phyloP scores from a whole-genome alignment of 306 rosid species.

The Castanea sativa region DNA sequence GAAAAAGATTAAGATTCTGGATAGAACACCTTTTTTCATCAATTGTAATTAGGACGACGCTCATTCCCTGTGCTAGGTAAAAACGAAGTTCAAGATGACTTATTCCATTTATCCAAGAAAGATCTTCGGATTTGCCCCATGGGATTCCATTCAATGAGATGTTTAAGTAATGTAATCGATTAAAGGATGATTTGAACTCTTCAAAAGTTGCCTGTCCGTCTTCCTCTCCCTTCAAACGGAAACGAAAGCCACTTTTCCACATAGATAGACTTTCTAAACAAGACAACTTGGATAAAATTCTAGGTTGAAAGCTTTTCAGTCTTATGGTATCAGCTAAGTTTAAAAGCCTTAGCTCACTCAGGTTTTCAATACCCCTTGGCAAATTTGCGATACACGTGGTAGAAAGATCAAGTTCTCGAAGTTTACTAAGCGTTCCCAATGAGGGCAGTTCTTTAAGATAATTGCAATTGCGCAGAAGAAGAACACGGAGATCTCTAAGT shows the following conservation, averaged over 20 bases:
- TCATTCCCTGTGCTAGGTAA: background rate
- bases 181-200: conserved; percentile 8
- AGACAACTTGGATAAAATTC: conserved; percentile 8
- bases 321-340: background rate
- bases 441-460: background rate
- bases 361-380: conserved; percentile 5
- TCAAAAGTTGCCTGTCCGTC: conserved; percentile 5
- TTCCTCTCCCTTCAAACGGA: background rate
- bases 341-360: conserved; percentile 2
- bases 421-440: background rate
- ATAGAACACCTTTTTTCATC: conserved; percentile 11
- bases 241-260: background rate
- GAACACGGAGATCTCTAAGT: conserved; percentile 12
- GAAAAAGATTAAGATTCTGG: background rate
- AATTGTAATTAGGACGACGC: no score
- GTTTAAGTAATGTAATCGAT: background rate
- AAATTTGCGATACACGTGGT: background rate
- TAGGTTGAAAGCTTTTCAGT: background rate
- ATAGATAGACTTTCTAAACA: conserved; percentile 15
- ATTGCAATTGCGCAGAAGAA: background rate
- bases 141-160: conserved; percentile 12
- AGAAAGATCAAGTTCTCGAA: conserved; percentile 15
- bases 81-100: background rate
- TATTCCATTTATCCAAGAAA: background rate
- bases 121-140: background rate